Percentiles rank a stretch among this genome's conserved stretches.
Evolutionary conservation across 1,284 basidiomycete genomes (phyloP).

Genomic region (Heterobasidion irregulare): DNA sequence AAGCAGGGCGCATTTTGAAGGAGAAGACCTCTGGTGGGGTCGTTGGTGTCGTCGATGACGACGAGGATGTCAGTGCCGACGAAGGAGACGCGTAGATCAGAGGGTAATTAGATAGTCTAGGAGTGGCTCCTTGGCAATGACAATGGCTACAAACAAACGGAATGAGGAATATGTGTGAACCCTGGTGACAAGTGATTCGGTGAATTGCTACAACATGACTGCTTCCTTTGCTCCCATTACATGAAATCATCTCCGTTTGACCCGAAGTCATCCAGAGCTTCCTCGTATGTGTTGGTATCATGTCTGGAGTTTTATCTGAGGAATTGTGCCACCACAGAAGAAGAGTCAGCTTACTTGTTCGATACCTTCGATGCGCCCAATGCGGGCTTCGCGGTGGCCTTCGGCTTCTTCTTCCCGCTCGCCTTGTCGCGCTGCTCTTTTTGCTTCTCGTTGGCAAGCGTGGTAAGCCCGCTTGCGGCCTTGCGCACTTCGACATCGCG

Average conservation of each 20-base stretch:
- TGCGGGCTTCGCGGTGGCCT: constrained; percentile 59
- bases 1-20: constrained; percentile 58
- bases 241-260: constrained; percentile 67
- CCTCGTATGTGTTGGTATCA: constrained; percentile 77
- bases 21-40: constrained; percentile 64
- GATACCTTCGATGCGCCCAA: constrained; percentile 65
- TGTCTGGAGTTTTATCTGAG: constrained; percentile 33
- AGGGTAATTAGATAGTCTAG: background rate
- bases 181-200: background rate
- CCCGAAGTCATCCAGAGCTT: constrained; percentile 80
- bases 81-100: constrained; percentile 17
- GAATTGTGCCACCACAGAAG: constrained; percentile 1
- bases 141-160: background rate
- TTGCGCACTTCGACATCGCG: constrained; percentile 88
- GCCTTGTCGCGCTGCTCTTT: constrained; percentile 80
- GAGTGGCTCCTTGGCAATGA: background rate
- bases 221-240: constrained; percentile 26
- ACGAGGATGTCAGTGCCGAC: constrained; percentile 57
- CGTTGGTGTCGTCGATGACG: constrained; percentile 60
- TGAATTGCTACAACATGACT: background rate
- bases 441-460: constrained; percentile 91
- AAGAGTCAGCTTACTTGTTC: constrained; percentile 41
- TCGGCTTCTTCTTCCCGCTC: constrained; percentile 85
- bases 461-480: constrained; percentile 72
- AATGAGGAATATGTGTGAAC: background rate